Base-by-base conservation (phyloP, 176 grass and related monocot species). In the Musa itinerans region DNA sequence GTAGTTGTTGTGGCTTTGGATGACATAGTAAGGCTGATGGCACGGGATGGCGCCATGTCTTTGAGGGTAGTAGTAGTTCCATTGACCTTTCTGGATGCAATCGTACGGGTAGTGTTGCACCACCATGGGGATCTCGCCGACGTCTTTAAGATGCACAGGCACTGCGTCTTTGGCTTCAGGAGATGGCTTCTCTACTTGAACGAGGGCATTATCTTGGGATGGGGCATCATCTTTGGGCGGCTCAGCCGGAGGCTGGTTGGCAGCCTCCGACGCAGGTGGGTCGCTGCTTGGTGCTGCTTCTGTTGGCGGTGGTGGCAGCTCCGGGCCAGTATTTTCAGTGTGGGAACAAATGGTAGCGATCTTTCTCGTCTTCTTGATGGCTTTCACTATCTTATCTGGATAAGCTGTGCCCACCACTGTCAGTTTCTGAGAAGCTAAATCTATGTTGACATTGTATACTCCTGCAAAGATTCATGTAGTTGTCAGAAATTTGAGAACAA, bases 301-400 rank as follows among this genome's bases (percentile, higher is more conserved):
- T 51, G 58, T 19, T 12, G 51, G 71, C 3, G 79, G 21, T 20
- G 81, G 67, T 50, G 69, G 65, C n/a, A 56, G 34, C 0, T 76
- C 78, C 2, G 83, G 48, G 77, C 86, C 78, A 1, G 68, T 13
- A 10, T 80, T 86, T 6, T 91, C 68, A 0, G 81, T 83, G 78
- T 89, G 88, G 2, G 90, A 89, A 77, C 73, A 89, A 57, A 97
- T 82, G 0, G 88, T 93, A 12, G 94, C 86, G 8, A 81, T 66
- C 77, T 83, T 97, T 16, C 83, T 93, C 52, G 83, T 83, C 82
- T 85, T 89, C 89, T 80, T 97, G 78, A 97, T 93, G 53, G 90
- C 90, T 81, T 91, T 93, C n/a, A 91, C 65, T 10, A 97, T 93
- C 50, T 61, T 83, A 66, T 87, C 79, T 23, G 90, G 88, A 57